phyloP scores from a whole-genome alignment of 176 grass and related monocot species.

The Thinopyrum elongatum region DNA sequence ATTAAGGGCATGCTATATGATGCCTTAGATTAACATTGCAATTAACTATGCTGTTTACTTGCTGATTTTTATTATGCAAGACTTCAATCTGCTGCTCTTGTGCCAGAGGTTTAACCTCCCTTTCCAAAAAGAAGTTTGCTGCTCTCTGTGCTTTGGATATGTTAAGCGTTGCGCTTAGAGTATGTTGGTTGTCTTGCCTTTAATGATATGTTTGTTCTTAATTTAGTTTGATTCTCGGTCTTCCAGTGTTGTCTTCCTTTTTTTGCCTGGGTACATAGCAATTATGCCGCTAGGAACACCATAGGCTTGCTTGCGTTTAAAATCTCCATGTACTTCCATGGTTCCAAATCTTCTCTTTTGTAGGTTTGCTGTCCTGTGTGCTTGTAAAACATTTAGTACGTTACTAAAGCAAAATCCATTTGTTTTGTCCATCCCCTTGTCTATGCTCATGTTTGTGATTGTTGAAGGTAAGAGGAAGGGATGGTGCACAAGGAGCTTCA shows the following conservation, averaged over 20 bases:
- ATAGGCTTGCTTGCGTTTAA: background rate
- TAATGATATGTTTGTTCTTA: too few relatives aligned
- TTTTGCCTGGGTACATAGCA: too few relatives aligned
- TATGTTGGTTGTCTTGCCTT: too few relatives aligned
- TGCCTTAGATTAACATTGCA: background rate
- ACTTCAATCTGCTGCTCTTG: background rate
- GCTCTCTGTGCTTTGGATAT: background rate
- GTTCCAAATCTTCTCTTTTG: background rate
- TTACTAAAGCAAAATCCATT: background rate
- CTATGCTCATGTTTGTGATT: background rate
- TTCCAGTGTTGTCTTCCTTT: too few relatives aligned
- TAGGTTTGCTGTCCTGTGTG: background rate
- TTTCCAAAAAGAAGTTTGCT: background rate
- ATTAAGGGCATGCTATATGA: background rate
- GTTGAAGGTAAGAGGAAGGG: constrained; percentile 19
- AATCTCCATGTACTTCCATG: background rate
- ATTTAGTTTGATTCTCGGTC: too few relatives aligned
- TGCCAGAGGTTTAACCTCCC: too few relatives aligned
- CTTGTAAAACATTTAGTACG: background rate
- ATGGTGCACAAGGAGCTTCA: constrained; percentile 56
- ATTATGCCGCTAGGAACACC: too few relatives aligned
- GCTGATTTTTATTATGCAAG: background rate
- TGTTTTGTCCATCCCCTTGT: background rate
- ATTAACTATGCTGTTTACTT: background rate
- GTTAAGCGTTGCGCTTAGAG: background rate